Evolutionary conservation across 2,329 filamentous ascomycete genomes (phyloP), one percentile per base, ranked within the genome.

Genomic region (Hymenoscyphus salicellus): DNA sequence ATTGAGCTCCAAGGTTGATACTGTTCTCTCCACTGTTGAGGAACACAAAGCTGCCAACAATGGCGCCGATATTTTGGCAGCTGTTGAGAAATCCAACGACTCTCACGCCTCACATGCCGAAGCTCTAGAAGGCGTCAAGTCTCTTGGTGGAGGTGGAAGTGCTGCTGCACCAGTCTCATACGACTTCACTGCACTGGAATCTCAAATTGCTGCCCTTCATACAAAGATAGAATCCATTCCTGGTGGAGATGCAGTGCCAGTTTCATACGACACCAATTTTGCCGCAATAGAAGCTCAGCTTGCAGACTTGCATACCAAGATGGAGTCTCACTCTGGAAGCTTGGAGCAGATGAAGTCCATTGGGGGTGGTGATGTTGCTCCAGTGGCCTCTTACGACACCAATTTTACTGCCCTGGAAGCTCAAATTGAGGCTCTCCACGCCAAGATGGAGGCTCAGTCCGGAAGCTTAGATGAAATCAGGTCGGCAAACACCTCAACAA

Each of bases 41-140:
- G 65, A 46, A 17, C 65, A 68, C 16, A 65, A 65, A 30, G 59
- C 63, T 32, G 66, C 60, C n/a, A 66, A 71, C 49, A 43, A 66
- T 55, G 66, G 64, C 63, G 56, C 62, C 16, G 71, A 73, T n/a
- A 68, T 74, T 4, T 62, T 73, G 38, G 66, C 72, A 16, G 72
- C 69, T 57, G 65, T 74, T 20, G 64, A 72, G 30, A 66, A 70
- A 62, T 70, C 68, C 4, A 73, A 73, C n/a, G 70, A 72, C 7
- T 69, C 64, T 3, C 71, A 73, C 62, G 62, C 65, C 10, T 61
- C 68, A 10, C 71, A 74, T 66, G 61, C 70, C 23, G 60, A 65
- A 28, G 63, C 61, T n/a, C 33, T 70, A 1, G 65, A 66, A 36
- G 63, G 55, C 5, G 46, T 67, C 16, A 63, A 66, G 33, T 65